Evolutionary conservation across 192 early-diverging fungal genomes (phyloP).

Genomic region (Coemansia sp.): DNA sequence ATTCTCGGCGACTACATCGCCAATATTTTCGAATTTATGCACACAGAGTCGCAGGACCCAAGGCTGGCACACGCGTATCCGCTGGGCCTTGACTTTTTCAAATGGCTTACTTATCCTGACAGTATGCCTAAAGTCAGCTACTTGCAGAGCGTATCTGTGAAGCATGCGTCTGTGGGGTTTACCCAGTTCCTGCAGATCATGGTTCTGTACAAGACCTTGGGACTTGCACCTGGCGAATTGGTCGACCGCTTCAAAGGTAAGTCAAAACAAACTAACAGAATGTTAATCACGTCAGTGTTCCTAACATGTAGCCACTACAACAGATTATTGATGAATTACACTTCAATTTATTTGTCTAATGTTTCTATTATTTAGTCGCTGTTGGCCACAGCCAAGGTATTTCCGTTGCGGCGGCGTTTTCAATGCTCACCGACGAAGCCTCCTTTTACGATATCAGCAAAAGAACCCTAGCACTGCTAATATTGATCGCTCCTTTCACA

Average conservation of each 20-base stretch:
- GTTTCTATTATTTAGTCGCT: conserved; percentile 16
- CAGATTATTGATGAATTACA: not conserved
- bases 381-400: conserved; percentile 93
- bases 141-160: conserved; percentile 70
- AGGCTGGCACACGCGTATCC: conserved; percentile 58
- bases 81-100: conserved; percentile 69
- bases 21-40: conserved; percentile 68
- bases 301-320: not conserved
- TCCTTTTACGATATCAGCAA: conserved; percentile 73
- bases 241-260: conserved; percentile 26
- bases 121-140: conserved; percentile 70
- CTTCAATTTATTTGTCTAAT: conserved; percentile 21
- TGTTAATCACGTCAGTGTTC: not conserved
- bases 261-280: not conserved
- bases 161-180: conserved; percentile 82
- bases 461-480: conserved; percentile 76
- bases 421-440: conserved; percentile 71
- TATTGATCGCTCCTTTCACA: conserved; percentile 80
- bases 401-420: conserved; percentile 78
- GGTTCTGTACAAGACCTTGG: conserved; percentile 64
- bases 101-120: conserved; percentile 71
- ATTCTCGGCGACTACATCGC: conserved; percentile 68
- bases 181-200: conserved; percentile 82
- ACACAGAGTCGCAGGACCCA: conserved; percentile 54
- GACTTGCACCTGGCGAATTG: conserved; percentile 52